phyloP scores from a whole-genome alignment of 2,329 filamentous ascomycete species.

The Colletotrichum truncatum region DNA sequence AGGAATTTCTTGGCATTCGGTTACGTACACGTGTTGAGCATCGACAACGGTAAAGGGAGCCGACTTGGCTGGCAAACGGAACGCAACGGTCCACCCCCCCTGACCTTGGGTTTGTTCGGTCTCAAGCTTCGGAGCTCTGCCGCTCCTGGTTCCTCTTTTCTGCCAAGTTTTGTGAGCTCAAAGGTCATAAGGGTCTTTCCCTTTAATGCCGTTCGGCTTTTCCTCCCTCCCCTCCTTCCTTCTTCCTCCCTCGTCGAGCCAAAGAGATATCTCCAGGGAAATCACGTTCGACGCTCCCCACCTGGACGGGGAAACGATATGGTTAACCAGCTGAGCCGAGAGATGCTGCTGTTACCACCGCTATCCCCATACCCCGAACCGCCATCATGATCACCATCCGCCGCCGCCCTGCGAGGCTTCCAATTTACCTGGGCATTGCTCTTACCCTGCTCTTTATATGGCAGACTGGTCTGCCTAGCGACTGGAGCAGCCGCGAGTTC shows the following conservation, averaged over 20 bases:
- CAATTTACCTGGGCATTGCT: constrained; percentile 25
- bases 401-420: constrained; percentile 27
- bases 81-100: constrained; percentile 1
- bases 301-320: constrained; percentile 17
- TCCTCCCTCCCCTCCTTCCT: neutral
- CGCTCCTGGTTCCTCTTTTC: constrained; percentile 9
- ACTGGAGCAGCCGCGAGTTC: constrained; percentile 6
- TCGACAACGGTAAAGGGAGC: neutral
- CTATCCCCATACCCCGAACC: constrained; percentile 15
- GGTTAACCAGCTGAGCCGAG: constrained; percentile 19
- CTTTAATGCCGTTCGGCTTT: no score
- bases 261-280: neutral
- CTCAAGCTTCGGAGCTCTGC: neutral
- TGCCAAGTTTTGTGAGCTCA: constrained; percentile 16
- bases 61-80: neutral
- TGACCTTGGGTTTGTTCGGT: constrained; percentile 4
- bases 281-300: neutral
- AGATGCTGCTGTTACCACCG: constrained; percentile 23
- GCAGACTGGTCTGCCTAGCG: constrained; percentile 17
- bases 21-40: constrained; percentile 15
- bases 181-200: no score
- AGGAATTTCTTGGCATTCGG: constrained; percentile 13
- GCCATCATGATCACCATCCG: constrained; percentile 33
- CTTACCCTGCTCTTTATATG: constrained; percentile 19
- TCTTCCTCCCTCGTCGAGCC: neutral